Evolutionary conservation across 140 eudicot genomes (phyloP), one percentile per base, ranked within the genome.

Genomic region (Ambrosia hybrid): DNA sequence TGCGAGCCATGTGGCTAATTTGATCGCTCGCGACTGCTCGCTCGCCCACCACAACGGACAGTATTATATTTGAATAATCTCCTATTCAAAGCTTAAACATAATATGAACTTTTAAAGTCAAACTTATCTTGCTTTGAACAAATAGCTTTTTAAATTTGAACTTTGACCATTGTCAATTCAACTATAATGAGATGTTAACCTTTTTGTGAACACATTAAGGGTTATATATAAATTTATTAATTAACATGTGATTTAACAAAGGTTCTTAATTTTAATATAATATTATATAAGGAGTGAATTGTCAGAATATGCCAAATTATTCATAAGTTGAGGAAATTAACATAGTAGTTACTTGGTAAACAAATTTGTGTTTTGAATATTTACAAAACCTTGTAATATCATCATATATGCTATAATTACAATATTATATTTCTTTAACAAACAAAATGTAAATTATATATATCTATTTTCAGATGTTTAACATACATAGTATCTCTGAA

Each of bases 121-220:
- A 33, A 60, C 49, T 71, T 57, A 71, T 56, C 67, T 46, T 55
- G 37, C 17, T 10, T 45, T 58, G 13, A 52, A 7, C 1, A 7
- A 6, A 9, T 48, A 33, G 30, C 62, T 73, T 73, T 51, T 14
- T 51, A 11, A 6, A 12, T 10, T 37, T 57, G 57, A 70, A 53
- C 59, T 36, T 70, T 70, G 36, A 70, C 65, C 70, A 72, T 38
- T 48, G 6, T 59, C 4, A 46, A 46, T 33, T 61, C 36, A 72
- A 21, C 4, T 65, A 17, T 15, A n/a, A 11, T 6, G 17, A 59
- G 65, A 59, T 59, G 65, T 59, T 60, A 17, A 51, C 14, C 21
- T 71, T 57, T 57, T 57, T n/a, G 16, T 36, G 33, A 13, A 17
- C 21, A 52, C 30, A 15, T 33, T 36, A 55, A 37, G 33, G 65